Percentiles rank a stretch among this genome's conserved stretches.
Conservation (phyloP, 441 rosid genomes). For the Syzygium syzygioides region DNA sequence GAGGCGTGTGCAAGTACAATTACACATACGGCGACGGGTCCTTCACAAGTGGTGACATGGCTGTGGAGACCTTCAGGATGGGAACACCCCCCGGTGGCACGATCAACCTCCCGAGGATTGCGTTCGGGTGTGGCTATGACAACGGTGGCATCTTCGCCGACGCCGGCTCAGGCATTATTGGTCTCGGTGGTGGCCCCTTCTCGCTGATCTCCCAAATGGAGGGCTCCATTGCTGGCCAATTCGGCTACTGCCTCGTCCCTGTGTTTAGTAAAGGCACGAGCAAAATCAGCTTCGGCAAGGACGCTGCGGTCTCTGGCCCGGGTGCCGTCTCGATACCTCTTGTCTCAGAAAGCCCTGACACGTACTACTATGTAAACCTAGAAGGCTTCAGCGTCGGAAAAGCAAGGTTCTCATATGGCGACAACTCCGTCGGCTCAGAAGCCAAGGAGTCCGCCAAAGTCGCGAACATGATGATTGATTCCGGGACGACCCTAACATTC, state of each 20-base stretch:
- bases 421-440: not conserved
- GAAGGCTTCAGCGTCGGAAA: constrained; percentile 38
- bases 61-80: constrained; percentile 35
- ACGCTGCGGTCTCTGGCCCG: constrained; percentile 15
- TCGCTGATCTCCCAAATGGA: constrained; percentile 44
- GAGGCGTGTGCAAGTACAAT: constrained; percentile 25
- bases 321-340: constrained; percentile 25
- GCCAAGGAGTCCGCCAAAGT: not conserved
- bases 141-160: constrained; percentile 29
- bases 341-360: constrained; percentile 17
- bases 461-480: constrained; percentile 43
- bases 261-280: constrained; percentile 18
- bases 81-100: constrained; percentile 18
- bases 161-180: constrained; percentile 40
- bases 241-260: constrained; percentile 52
- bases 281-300: constrained; percentile 41
- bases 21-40: constrained; percentile 41
- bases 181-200: constrained; percentile 49
- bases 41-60: constrained; percentile 34
- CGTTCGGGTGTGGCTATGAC: constrained; percentile 49
- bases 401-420: constrained; percentile 17
- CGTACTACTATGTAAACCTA: constrained; percentile 31
- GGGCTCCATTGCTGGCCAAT: constrained; percentile 23
- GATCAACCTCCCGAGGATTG: constrained; percentile 14
- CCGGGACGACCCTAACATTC: constrained; percentile 35